phyloP scores from a whole-genome alignment of 2,329 filamentous ascomycete genomes.

The Cladosporium colombiae region DNA sequence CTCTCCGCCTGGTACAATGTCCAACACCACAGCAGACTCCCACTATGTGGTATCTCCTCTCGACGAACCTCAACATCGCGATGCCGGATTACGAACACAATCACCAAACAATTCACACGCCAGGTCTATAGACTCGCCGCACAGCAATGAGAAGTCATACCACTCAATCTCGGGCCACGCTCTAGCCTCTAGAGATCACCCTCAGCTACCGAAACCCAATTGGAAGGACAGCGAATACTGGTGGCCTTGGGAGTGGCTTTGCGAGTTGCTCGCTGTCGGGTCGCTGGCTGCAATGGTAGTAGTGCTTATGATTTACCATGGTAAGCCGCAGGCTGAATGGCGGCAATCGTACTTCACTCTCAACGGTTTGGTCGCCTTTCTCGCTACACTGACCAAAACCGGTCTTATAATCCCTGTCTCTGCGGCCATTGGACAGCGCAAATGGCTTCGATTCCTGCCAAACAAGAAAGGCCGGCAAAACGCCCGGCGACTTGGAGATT shows the following conservation, averaged over 20 bases:
- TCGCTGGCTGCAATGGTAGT: slow-evolving; percentile 7
- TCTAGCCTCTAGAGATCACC: not conserved
- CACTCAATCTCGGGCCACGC: not conserved
- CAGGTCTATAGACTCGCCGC: not conserved
- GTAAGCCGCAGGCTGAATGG: slow-evolving; percentile 15
- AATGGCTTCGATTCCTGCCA: slow-evolving; percentile 21
- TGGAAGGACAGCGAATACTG: not conserved
- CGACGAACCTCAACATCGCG: not conserved
- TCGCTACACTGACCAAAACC: slow-evolving; percentile 18
- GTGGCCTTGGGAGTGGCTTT: slow-evolving; percentile 18
- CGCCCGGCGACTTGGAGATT: slow-evolving; percentile 14
- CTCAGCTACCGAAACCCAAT: not conserved
- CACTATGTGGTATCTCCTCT: not conserved
- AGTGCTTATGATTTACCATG: not conserved
- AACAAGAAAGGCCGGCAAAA: not conserved
- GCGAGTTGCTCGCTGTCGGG: slow-evolving; percentile 11
- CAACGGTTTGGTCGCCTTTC: slow-evolving; percentile 20
- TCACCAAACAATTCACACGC: not conserved
- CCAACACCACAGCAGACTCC: not conserved
- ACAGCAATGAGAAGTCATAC: not conserved
- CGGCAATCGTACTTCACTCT: slow-evolving; percentile 15
- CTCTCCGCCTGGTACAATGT: not conserved
- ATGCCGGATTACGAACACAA: not conserved
- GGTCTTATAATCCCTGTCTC: slow-evolving; percentile 20
- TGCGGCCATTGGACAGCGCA: slow-evolving; percentile 22